phyloP scores from a whole-genome alignment of 1,284 basidiomycete genomes.

The Megacollybia platyphylla region DNA sequence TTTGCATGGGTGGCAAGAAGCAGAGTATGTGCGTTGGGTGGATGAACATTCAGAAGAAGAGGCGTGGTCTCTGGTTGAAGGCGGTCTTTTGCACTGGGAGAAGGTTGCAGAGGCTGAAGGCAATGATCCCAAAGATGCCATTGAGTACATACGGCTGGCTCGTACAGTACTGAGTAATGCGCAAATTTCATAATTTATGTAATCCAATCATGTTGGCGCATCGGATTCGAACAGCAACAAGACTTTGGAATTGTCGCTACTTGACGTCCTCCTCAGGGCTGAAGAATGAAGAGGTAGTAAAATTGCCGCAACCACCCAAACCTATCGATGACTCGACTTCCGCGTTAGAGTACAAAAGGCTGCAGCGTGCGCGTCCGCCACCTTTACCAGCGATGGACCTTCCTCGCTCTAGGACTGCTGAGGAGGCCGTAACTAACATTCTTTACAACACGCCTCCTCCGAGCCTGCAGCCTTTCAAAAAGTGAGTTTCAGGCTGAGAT shows the following conservation, averaged over 20 bases:
- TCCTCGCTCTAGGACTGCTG: conserved; percentile 67
- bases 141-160: conserved; percentile 54
- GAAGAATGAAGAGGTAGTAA: conserved; percentile 19
- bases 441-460: conserved; percentile 94
- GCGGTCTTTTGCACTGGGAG: conserved; percentile 63
- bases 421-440: conserved; percentile 93
- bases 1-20: conserved; percentile 83
- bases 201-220: background rate
- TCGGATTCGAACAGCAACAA: background rate
- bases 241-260: background rate
- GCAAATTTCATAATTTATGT: background rate
- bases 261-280: background rate
- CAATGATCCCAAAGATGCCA: conserved; percentile 24
- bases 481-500: conserved; percentile 33
- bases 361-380: conserved; percentile 59
- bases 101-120: conserved; percentile 44
- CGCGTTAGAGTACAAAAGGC: conserved; percentile 86
- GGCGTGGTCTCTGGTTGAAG: conserved; percentile 58
- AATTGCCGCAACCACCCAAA: conserved; percentile 55
- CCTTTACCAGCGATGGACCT: conserved; percentile 69
- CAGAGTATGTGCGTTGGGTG: conserved; percentile 85
- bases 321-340: conserved; percentile 84
- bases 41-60: conserved; percentile 68
- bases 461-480: conserved; percentile 88
- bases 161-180: conserved; percentile 35